A percentile compares a stretch with the other conserved stretches of the same genome.
Conservation (phyloP, 2,329 filamentous ascomycete species). For the Aureobasidium mangrovei region DNA sequence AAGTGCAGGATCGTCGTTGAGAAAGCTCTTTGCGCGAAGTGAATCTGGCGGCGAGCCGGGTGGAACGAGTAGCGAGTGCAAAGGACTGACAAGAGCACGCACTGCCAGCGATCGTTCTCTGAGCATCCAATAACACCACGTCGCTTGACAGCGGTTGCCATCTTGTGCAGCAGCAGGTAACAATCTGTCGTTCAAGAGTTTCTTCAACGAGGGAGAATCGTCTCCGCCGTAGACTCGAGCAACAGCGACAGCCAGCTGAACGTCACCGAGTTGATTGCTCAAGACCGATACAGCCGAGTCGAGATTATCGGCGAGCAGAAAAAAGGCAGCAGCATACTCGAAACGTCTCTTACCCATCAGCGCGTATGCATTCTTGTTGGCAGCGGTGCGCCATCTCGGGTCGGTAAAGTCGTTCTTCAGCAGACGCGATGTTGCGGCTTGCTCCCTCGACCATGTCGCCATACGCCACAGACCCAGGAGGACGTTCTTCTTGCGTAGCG, state of each 20-base stretch:
- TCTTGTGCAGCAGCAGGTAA: conserved; percentile 67
- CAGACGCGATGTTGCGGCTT: conserved; percentile 67
- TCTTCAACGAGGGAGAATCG: conserved; percentile 60
- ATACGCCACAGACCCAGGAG: conserved; percentile 91
- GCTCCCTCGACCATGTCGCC: conserved; percentile 81
- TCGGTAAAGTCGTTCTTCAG: conserved; percentile 88
- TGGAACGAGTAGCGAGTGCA: conserved; percentile 63
- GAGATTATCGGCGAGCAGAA: conserved; percentile 77
- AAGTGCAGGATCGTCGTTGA: conserved; percentile 84
- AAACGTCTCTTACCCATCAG: conserved; percentile 85
- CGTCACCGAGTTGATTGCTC: conserved; percentile 75
- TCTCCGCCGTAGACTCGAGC: conserved; percentile 84
- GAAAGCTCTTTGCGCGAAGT: conserved; percentile 66
- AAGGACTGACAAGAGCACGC: conserved; percentile 59
- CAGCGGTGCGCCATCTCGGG: conserved; percentile 76
- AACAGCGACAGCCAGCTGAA: conserved; percentile 83
- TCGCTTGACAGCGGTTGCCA: conserved; percentile 87
- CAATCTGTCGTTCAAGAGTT: conserved; percentile 70
- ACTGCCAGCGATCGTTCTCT: conserved; percentile 75
- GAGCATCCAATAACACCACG: conserved; percentile 93
- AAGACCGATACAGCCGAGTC: conserved; percentile 81
- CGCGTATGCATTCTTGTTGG: conserved; percentile 93
- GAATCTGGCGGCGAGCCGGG: conserved; percentile 52
- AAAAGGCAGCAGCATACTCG: conserved; percentile 92
- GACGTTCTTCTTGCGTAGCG: conserved; percentile 77